Percentiles rank a stretch among this genome's conserved stretches.
Evolutionary conservation across 73 alveolate species (phyloP).

Genomic region (Paramecium pentaurelia): DNA sequence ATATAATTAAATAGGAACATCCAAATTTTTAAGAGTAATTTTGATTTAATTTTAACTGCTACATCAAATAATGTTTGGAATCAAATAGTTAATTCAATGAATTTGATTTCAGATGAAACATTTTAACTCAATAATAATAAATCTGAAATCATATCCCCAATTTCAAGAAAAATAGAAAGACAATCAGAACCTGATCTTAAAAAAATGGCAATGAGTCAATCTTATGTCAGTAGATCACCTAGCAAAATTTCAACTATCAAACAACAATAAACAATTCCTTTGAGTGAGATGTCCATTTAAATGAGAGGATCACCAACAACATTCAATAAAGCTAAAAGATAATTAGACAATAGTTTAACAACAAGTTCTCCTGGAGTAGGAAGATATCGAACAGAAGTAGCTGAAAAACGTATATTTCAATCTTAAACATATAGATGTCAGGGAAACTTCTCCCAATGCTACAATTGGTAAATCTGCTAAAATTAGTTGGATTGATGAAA

Average conservation of each 20-base stretch:
- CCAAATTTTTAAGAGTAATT: neutral
- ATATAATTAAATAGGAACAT: neutral
- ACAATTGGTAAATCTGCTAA: conserved; percentile 13
- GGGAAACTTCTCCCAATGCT: neutral
- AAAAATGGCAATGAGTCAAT: neutral
- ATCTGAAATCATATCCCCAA: conserved; percentile 9
- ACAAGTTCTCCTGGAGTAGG: conserved; percentile 55
- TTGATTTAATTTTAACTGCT: conserved; percentile 30
- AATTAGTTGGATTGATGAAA: conserved; percentile 51
- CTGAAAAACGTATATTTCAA: neutral
- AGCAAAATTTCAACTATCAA: conserved; percentile 23
- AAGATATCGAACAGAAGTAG: neutral
- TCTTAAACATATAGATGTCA: neutral
- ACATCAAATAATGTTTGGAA: conserved; percentile 10
- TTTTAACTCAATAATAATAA: neutral
- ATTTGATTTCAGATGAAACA: neutral
- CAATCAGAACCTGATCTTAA: conserved; percentile 25
- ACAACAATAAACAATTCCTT: neutral
- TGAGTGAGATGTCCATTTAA: neutral
- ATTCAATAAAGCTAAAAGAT: conserved; percentile 19
- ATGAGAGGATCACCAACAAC: conserved; percentile 30
- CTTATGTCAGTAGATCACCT: neutral
- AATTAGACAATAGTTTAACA: neutral
- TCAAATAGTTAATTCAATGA: neutral
- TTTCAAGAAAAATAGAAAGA: neutral